A percentile compares a stretch with the other conserved stretches of the same genome.
Evolutionary conservation across 2,329 filamentous ascomycete genomes (phyloP).

Genomic region (Plectosphaerella cucumerina): DNA sequence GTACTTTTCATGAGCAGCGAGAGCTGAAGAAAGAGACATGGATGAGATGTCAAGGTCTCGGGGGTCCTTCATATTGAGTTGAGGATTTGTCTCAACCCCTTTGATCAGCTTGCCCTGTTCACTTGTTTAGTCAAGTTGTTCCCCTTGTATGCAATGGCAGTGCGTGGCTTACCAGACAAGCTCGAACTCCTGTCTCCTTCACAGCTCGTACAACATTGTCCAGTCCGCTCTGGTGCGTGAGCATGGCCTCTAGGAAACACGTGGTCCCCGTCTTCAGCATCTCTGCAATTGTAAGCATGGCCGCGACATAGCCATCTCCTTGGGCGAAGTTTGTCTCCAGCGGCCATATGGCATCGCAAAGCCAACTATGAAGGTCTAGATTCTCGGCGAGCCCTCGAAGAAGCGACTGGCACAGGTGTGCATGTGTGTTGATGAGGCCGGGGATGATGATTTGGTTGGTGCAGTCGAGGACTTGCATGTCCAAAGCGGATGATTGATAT

Average conservation of each 20-base stretch:
- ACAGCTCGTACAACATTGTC: constrained; percentile 2
- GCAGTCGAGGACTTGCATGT: neutral
- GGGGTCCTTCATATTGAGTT: too few species aligned
- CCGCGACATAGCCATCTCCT: constrained; percentile 42
- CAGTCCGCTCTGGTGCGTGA: constrained; percentile 22
- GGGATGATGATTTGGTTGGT: neutral
- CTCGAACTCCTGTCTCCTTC: constrained; percentile 14
- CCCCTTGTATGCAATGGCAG: too few species aligned
- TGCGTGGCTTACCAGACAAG: constrained; percentile 13
- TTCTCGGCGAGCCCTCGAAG: constrained; percentile 45
- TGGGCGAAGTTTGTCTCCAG: constrained; percentile 19
- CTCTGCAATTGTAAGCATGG: constrained; percentile 42
- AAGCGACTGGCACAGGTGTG: constrained; percentile 44
- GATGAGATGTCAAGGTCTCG: too few species aligned
- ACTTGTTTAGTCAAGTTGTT: neutral
- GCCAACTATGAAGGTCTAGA: constrained; percentile 43
- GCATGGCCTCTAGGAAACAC: constrained; percentile 48
- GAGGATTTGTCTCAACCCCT: too few species aligned
- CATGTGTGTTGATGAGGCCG: constrained; percentile 37
- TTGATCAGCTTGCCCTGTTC: constrained; percentile 7
- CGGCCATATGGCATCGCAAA: constrained; percentile 45
- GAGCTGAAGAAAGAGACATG: too few species aligned
- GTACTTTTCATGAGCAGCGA: constrained; percentile 21
- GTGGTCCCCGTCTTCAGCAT: constrained; percentile 47
- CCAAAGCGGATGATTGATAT: neutral